These are phyloP conservation scores for Solioccasus polychromus DNA, from an alignment of 768 basidiomycete species.

Conservation along the genomic window DNA sequence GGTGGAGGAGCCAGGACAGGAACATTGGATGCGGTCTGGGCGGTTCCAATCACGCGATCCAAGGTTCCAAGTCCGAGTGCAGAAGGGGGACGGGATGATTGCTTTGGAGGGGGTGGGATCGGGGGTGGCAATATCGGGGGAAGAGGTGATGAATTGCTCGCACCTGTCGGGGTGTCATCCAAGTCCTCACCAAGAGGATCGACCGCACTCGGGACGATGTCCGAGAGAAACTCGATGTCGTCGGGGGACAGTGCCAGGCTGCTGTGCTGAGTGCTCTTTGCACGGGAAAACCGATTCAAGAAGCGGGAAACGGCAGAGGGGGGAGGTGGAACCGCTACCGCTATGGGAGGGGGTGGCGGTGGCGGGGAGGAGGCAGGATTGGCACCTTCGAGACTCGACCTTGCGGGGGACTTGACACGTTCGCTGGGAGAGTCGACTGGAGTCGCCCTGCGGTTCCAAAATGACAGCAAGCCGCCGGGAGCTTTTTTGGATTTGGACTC, in stretches of 20 bases:
- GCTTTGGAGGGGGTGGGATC: slow-evolving; percentile 34
- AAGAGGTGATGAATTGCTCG: slow-evolving; percentile 41
- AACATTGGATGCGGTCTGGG: slow-evolving; percentile 4
- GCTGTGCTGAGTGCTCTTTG: slow-evolving; percentile 38
- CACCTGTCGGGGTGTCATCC: slow-evolving; percentile 36
- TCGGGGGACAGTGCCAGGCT: slow-evolving; percentile 73
- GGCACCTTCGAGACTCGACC: slow-evolving; percentile 31
- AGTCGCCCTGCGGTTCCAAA: slow-evolving; percentile 52
- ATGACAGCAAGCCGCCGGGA: slow-evolving; percentile 62
- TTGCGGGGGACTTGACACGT: slow-evolving; percentile 22
- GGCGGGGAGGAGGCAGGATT: slow-evolving; percentile 10
- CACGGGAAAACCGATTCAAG: slow-evolving; percentile 68
- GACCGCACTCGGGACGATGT: slow-evolving; percentile 54
- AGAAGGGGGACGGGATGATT: slow-evolving; percentile 20
- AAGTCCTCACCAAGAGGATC: slow-evolving; percentile 39
- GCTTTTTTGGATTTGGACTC: slow-evolving; percentile 47
- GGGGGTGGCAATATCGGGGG: slow-evolving; percentile 47
- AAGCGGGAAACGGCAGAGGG: slow-evolving; percentile 83
- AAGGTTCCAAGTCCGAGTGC: slow-evolving; percentile 2
- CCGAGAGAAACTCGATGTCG: slow-evolving; percentile 80
- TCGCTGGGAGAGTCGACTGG: slow-evolving; percentile 21
- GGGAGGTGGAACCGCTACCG: slow-evolving; percentile 21
- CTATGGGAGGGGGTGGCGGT: slow-evolving; percentile 1
- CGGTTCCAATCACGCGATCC: not conserved
- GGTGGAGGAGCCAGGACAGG: slow-evolving; percentile 22